Conservation (phyloP, 108 stramenopile genomes). For the Thalassiosira profunda region DNA sequence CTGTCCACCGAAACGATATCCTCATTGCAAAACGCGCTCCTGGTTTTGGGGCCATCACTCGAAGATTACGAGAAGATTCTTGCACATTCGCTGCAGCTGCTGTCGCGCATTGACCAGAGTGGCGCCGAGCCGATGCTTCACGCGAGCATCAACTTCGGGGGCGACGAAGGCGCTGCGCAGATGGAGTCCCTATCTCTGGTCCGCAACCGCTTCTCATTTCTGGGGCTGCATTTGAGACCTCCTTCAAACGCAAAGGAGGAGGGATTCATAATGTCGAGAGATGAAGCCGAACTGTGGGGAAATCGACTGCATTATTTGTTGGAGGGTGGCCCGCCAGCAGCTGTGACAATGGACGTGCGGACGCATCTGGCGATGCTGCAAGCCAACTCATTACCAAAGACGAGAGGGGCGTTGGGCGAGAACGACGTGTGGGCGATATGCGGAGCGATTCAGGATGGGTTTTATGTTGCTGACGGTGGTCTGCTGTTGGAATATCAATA, state of each 20-base stretch:
- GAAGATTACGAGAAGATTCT: slow-evolving; percentile 21
- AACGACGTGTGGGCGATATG: slow-evolving; percentile 32
- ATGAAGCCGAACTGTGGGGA: slow-evolving; percentile 23
- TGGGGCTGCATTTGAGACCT: slow-evolving; percentile 19
- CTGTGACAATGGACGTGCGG: slow-evolving; percentile 23
- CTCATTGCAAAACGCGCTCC: slow-evolving; percentile 29
- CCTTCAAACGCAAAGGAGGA: slow-evolving; percentile 4
- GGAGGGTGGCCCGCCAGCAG: slow-evolving; percentile 20
- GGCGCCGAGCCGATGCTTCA: background rate
- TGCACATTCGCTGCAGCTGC: slow-evolving; percentile 9
- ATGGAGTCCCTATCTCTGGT: slow-evolving; percentile 10
- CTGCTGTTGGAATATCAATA: slow-evolving; percentile 30
- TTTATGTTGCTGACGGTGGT: slow-evolving; percentile 16
- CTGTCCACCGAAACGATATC: slow-evolving; percentile 19
- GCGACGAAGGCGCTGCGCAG: background rate
- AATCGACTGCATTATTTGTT: slow-evolving; percentile 20
- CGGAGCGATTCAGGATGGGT: slow-evolving; percentile 19
- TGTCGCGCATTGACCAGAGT: slow-evolving; percentile 12
- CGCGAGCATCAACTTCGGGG: slow-evolving; percentile 10
- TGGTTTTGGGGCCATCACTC: slow-evolving; percentile 1
- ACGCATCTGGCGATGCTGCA: slow-evolving; percentile 47
- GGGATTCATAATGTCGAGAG: slow-evolving; percentile 15
- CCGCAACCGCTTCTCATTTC: slow-evolving; percentile 7
- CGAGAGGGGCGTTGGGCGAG: slow-evolving; percentile 19
- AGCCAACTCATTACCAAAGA: slow-evolving; percentile 27